Evolutionary conservation across 768 basidiomycete genomes (phyloP).

Genomic region (Paxillus rubicundulus): DNA sequence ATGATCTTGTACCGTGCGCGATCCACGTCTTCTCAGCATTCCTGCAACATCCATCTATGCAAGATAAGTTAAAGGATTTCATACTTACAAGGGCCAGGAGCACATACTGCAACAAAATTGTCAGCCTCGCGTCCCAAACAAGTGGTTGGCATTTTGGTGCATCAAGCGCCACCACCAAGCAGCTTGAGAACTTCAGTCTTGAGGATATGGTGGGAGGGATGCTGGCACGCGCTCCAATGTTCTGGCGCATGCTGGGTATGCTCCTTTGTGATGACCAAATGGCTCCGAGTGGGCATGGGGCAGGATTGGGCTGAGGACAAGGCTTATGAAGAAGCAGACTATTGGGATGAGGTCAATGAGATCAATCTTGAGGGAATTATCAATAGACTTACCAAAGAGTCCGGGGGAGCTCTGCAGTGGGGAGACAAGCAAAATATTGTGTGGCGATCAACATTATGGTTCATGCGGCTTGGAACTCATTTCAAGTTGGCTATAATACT

Average conservation of each 20-base stretch:
- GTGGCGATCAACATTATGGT: neutral
- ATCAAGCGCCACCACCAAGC: neutral
- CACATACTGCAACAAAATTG: neutral
- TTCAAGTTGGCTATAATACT: slow-evolving; percentile 1
- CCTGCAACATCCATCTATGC: neutral
- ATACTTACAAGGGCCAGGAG: neutral
- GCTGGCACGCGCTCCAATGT: slow-evolving; percentile 1
- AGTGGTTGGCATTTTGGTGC: slow-evolving; percentile 10
- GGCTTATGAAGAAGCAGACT: neutral
- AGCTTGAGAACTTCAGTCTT: slow-evolving; percentile 12
- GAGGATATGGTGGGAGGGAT: slow-evolving; percentile 10
- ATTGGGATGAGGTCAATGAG: slow-evolving; percentile 5
- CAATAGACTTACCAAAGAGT: neutral
- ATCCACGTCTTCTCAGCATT: neutral
- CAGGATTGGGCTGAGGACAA: neutral
- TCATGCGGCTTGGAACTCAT: neutral
- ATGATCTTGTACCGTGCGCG: neutral
- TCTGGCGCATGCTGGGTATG: slow-evolving; percentile 9
- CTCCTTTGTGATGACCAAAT: slow-evolving; percentile 1
- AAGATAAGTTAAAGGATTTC: neutral
- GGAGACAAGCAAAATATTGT: neutral
- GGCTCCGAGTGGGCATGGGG: neutral
- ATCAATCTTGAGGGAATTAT: slow-evolving; percentile 1
- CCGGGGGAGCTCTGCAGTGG: too few relatives aligned
- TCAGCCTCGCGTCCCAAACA: slow-evolving; percentile 5